Evolutionary conservation across 805 yeast genomes (phyloP), one percentile per base, ranked within the genome.

Genomic region (Yarrowia deformans): DNA sequence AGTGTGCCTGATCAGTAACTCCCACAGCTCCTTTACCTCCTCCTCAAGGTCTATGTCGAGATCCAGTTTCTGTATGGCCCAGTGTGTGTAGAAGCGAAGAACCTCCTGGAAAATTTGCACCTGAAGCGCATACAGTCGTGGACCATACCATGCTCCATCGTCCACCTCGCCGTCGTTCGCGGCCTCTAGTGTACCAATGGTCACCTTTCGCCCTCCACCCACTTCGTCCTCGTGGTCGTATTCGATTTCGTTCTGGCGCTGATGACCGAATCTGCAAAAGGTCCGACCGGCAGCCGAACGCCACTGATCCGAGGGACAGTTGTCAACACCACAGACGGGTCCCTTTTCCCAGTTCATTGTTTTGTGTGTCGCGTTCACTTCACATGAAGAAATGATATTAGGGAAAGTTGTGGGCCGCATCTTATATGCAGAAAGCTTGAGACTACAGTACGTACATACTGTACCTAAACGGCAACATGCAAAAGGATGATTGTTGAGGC

Each of bases 211-310:
- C 37, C 39, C 68, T 13, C 16, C 23, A 19, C 5, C 35, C n/a
- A 18, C 56, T 1, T 23, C 56, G 1, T 14, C 68, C 10, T 63
- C 56, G 9, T 16, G 14, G 39, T 49, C 56, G 39, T 8, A 48
- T 16, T 19, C 56, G n/a, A 23, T 6, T n/a, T 63, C 56, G 39
- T 39, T n/a, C 12, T 35, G 46, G 29, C 56, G 56, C 18, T 37
- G 93, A 79, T 94, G 99, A 6, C 98, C 98, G 75, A 85, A 89
- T 74, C 90, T 94, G 77, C 99, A 94, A 12, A 93, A 88, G 69
- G 88, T 84, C 64, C 86, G 86, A 34, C 99, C 99, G 74, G 90
- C 91, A 3, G 87, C 80, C 39, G 85, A 78, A 64, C 89, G 83
- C 86, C 91, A 94, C 64, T 88, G 83, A 46, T 87, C 80, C 0